Percentiles rank a stretch among this genome's conserved stretches.
These are phyloP conservation scores for Candida andamanensis DNA, from an alignment of 805 yeast genomes.

Conservation along the genomic window DNA sequence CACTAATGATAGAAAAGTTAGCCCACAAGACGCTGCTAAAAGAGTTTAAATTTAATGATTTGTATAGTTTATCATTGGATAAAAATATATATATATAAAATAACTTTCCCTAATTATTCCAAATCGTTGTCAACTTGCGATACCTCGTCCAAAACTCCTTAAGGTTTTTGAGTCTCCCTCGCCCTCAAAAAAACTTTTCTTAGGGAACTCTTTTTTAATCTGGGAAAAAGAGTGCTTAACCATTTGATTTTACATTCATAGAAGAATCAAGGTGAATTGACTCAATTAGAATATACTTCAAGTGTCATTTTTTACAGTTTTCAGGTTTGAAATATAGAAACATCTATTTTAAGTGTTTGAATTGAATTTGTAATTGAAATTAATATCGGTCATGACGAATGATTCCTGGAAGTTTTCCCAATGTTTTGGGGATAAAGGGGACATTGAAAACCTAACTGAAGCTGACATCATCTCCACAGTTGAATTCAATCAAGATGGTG, in stretches of 20 bases:
- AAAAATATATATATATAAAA: slow-evolving; percentile 2
- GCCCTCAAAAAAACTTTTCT: no score
- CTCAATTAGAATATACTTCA: no score
- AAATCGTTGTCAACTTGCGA: no score
- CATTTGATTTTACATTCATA: no score
- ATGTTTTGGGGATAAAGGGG: slow-evolving; percentile 98
- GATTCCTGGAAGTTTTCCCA: slow-evolving; percentile 82
- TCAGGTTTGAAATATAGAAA: no score
- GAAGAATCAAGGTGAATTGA: no score
- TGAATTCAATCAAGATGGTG: slow-evolving; percentile 92
- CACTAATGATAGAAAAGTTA: slow-evolving; percentile 92
- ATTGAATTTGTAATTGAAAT: not conserved
- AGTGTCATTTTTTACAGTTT: no score
- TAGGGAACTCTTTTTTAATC: no score
- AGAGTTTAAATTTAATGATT: slow-evolving; percentile 47
- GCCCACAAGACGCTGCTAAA: slow-evolving; percentile 97
- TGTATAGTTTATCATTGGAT: slow-evolving; percentile 9
- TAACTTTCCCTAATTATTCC: no score
- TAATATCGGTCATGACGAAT: slow-evolving; percentile 14
- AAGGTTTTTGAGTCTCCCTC: no score
- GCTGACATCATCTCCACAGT: slow-evolving; percentile 97
- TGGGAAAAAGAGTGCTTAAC: no score
- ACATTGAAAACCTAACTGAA: slow-evolving; percentile 89
- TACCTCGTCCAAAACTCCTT: no score
- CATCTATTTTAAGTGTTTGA: not conserved